Conservation (phyloP, 345 rosid species). For the Citrus glauca region DNA sequence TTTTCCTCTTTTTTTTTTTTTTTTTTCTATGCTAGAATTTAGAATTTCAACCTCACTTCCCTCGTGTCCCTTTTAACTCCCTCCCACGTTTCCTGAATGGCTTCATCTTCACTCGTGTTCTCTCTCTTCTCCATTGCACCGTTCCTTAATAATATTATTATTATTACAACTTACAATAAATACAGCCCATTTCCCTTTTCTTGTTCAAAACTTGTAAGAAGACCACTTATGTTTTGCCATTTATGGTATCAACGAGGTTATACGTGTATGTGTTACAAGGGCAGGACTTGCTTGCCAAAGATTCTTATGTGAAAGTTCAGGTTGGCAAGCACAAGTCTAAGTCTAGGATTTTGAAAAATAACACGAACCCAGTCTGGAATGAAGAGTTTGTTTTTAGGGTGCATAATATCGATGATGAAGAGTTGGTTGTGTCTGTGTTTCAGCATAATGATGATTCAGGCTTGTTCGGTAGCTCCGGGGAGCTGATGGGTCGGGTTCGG, state of each 20-base stretch:
- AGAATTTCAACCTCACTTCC: not conserved
- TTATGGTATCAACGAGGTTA: constrained; percentile 47
- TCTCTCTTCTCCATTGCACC: not conserved
- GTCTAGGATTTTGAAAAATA: constrained; percentile 43
- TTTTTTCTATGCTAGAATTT: too few species aligned
- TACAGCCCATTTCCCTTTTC: not conserved
- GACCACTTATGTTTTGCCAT: not conserved
- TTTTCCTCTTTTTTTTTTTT: not conserved
- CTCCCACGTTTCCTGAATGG: constrained; percentile 18
- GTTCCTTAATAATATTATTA: not conserved
- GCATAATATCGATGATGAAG: constrained; percentile 34
- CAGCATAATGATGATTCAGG: constrained; percentile 38
- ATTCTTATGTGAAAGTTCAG: constrained; percentile 53
- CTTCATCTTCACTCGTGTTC: not conserved
- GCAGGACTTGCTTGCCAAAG: constrained; percentile 48
- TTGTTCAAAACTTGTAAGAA: not conserved
- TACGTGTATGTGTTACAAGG: constrained; percentile 72
- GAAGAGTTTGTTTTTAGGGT: constrained; percentile 72
- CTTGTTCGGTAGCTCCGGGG: constrained; percentile 37
- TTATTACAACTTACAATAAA: not conserved
- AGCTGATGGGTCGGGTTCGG: constrained; percentile 49
- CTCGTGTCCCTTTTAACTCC: constrained; percentile 14
- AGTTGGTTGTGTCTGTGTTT: constrained; percentile 46
- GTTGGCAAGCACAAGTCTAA: constrained; percentile 65
- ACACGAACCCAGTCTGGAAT: constrained; percentile 58